Base-by-base conservation (phyloP, 352 stramenopile genomes). In the Globisporangium camurandrum region DNA sequence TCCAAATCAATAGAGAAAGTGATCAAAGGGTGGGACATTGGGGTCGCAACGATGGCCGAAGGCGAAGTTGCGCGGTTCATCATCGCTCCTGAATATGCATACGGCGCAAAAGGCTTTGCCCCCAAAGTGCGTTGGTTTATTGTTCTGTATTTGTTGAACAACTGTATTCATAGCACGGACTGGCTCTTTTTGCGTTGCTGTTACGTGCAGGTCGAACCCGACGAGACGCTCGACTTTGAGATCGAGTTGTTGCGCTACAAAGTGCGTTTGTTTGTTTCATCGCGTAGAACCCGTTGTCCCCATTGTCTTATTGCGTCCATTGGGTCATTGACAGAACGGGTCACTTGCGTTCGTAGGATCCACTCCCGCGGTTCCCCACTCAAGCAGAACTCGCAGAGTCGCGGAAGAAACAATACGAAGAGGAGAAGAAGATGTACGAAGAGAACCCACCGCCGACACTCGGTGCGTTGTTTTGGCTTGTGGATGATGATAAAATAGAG, bases 181-280 rank as follows among this genome's bases (percentile, higher is more conserved):
- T 33, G 39, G 39, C 19, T 45, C 20, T n/a, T 26, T 24, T 17
- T 8, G 38, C n/a, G 38, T 0, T 3, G 11, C 38, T 43, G 17
- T 3, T 24, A 8, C 6, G 10, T 20, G 20, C n/a, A 70, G 62
- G 69, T 93, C 20, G 82, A 93, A 54, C 82, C 82, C 1, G 66
- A 93, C 46, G 82, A 93, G 62, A 88, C 73, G 16, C 70, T 93
- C 5, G 79, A 93, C 56, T 93, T 91, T 58, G 82, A 93, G 46
- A 93, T 93, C 45, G 82, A 93, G 55, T 54, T 93, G 44, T 45
- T 90, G 9, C 66, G 67, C 53, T 93, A 88, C 47, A 83, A 82
- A 53, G 81, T 90, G 49, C 10, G 34, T 12, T 19, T 34, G 30
- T 34, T 8, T 34, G 9, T 34, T 16, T 34, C 30, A 34, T 34